phyloP scores from a whole-genome alignment of 352 stramenopile species.

The Phytophthora crassamura region DNA sequence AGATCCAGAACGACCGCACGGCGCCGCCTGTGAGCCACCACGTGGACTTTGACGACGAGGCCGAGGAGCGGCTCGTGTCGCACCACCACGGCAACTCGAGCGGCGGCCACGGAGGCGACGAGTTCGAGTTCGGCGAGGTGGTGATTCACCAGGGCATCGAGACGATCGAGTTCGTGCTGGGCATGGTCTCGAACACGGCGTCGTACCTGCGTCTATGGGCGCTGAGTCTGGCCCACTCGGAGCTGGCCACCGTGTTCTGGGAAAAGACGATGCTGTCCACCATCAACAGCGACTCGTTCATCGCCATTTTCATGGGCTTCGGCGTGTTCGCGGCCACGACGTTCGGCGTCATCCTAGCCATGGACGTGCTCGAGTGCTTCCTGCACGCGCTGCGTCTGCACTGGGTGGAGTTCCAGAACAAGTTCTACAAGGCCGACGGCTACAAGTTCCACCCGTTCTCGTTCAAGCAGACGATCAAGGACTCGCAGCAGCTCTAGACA shows the following conservation, averaged over 20 bases:
- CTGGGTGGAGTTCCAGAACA: constrained; percentile 99
- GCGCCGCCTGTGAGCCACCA: constrained; percentile 67
- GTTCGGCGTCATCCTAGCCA: constrained; percentile 98
- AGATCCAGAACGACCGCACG: constrained; percentile 73
- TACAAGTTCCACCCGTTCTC: constrained; percentile 97
- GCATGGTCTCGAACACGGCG: constrained; percentile 99
- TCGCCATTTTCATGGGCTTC: constrained; percentile 96
- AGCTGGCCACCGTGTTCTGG: constrained; percentile 95
- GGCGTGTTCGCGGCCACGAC: constrained; percentile 94
- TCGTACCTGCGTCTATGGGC: constrained; percentile 99
- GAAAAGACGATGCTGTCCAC: constrained; percentile 98
- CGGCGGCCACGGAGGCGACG: constrained; percentile 59
- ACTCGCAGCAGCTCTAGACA: constrained; percentile 59
- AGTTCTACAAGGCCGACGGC: constrained; percentile 99
- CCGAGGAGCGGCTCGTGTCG: constrained; percentile 57
- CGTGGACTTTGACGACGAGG: constrained; percentile 85
- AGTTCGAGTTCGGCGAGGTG: constrained; percentile 97
- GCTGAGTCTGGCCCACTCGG: constrained; percentile 98
- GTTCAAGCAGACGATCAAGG: constrained; percentile 90
- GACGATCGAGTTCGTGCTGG: constrained; percentile 99
- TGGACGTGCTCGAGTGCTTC: constrained; percentile 99
- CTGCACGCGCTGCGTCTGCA: constrained; percentile 99
- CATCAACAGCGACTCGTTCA: constrained; percentile 97
- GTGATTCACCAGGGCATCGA: constrained; percentile 99
- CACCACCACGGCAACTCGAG: constrained; percentile 53